Percentiles rank a stretch among this genome's conserved stretches.
phyloP scores from a whole-genome alignment of 257 asterid species.

The Fraxinus anomala region DNA sequence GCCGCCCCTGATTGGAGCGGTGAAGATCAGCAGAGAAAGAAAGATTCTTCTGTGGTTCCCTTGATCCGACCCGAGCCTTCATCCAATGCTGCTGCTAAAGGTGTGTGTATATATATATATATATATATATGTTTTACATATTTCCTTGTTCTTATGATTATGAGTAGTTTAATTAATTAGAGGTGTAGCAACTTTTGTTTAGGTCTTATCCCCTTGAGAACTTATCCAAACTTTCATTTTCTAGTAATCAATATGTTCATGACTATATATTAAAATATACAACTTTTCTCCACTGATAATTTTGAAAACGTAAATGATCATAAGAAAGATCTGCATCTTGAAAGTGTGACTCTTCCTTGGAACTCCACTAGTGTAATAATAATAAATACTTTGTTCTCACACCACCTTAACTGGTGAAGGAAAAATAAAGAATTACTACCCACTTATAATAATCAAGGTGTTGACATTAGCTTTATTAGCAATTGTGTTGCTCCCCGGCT shows the following conservation, averaged over 20 bases:
- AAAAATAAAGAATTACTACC: neutral
- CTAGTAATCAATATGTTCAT: neutral
- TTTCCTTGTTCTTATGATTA: neutral
- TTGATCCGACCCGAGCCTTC: conserved; percentile 50
- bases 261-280: neutral
- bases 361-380: neutral
- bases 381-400: neutral
- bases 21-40: conserved; percentile 39
- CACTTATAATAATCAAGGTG: neutral
- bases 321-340: neutral
- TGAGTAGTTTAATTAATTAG: neutral
- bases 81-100: conserved; percentile 46
- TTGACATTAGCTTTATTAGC: neutral
- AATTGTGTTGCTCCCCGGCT: neutral
- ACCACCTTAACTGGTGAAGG: neutral
- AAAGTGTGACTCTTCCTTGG: neutral
- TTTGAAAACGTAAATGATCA: neutral
- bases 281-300: neutral
- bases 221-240: neutral
- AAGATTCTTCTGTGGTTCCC: conserved; percentile 38
- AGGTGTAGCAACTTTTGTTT: neutral
- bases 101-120: neutral
- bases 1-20: conserved; percentile 43
- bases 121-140: neutral
- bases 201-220: neutral